Percentiles rank a stretch among this genome's conserved stretches.
phyloP scores from a whole-genome alignment of 75 land plant species.

The Picea glauca region DNA sequence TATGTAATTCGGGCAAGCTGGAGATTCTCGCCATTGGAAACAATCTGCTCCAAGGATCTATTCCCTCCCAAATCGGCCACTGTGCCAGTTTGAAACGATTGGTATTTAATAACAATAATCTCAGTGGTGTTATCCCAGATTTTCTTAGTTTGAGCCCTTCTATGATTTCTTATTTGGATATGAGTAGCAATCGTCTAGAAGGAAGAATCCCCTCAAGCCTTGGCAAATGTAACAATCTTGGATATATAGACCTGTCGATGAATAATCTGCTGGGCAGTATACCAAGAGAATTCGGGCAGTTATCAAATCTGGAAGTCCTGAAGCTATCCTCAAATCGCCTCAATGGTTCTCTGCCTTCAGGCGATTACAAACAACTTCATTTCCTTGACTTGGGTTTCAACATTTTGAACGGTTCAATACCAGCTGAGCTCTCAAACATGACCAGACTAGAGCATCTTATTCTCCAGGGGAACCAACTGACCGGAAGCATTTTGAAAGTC shows the following conservation, averaged over 20 bases:
- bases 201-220: conserved; percentile 57
- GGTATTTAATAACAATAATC: conserved; percentile 39
- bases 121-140: conserved; percentile 47
- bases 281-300: conserved; percentile 39
- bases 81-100: conserved; percentile 38
- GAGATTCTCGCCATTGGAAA: conserved; percentile 25
- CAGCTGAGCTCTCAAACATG: conserved; percentile 25
- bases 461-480: conserved; percentile 44
- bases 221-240: conserved; percentile 32
- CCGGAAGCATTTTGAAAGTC: conserved; percentile 52
- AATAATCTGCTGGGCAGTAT: conserved; percentile 52
- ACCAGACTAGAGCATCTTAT: conserved; percentile 19
- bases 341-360: conserved; percentile 50
- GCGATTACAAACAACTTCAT: conserved; percentile 29
- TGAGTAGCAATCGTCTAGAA: conserved; percentile 37
- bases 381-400: conserved; percentile 57
- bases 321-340: conserved; percentile 48
- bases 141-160: conserved; percentile 9
- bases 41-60: conserved; percentile 38
- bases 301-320: conserved; percentile 25
- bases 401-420: conserved; percentile 43
- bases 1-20: conserved; percentile 28
- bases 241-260: conserved; percentile 46
- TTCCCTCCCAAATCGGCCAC: conserved; percentile 38
- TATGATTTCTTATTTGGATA: conserved; percentile 25